A percentile compares a stretch with the other conserved stretches of the same genome.
Conservation (phyloP, 768 basidiomycete species). For the Suillus placidus region DNA sequence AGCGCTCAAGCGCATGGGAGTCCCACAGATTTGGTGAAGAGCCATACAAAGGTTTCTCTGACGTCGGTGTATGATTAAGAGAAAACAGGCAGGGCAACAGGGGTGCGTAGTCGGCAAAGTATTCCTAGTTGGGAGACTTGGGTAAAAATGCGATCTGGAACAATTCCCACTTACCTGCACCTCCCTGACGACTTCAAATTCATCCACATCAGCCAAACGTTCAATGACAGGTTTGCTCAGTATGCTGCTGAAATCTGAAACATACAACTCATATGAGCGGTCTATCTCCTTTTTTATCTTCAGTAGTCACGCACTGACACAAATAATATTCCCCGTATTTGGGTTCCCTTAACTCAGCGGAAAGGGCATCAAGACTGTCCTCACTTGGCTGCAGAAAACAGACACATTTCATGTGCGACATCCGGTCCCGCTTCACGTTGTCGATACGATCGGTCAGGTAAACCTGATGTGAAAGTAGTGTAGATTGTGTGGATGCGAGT, state of each 20-base stretch:
- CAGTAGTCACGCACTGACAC: constrained; percentile 87
- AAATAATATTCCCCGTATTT: constrained; percentile 98
- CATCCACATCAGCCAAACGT: constrained; percentile 89
- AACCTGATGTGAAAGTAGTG: constrained; percentile 91
- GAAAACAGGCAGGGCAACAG: constrained; percentile 87
- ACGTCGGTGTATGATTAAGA: constrained; percentile 72
- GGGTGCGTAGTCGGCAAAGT: constrained; percentile 95
- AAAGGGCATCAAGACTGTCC: constrained; percentile 80
- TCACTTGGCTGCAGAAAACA: constrained; percentile 88
- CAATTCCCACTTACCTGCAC: constrained; percentile 71
- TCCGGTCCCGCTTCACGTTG: constrained; percentile 86
- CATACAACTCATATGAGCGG: constrained; percentile 20
- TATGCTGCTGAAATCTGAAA: constrained; percentile 91
- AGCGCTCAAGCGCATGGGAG: constrained; percentile 68
- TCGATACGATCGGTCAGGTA: constrained; percentile 98
- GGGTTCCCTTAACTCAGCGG: constrained; percentile 83
- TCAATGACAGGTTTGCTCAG: constrained; percentile 90
- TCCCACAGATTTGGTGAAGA: constrained; percentile 76
- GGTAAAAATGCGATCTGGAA: neutral
- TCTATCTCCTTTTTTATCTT: constrained; percentile 15
- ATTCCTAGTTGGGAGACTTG: constrained; percentile 61
- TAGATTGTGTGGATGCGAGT: constrained; percentile 91
- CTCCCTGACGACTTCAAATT: constrained; percentile 95
- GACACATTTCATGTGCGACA: constrained; percentile 97
- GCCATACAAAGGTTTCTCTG: constrained; percentile 69